Evolutionary conservation across 345 rosid species (phyloP).

Genomic region (Streptanthus diversifolius): DNA sequence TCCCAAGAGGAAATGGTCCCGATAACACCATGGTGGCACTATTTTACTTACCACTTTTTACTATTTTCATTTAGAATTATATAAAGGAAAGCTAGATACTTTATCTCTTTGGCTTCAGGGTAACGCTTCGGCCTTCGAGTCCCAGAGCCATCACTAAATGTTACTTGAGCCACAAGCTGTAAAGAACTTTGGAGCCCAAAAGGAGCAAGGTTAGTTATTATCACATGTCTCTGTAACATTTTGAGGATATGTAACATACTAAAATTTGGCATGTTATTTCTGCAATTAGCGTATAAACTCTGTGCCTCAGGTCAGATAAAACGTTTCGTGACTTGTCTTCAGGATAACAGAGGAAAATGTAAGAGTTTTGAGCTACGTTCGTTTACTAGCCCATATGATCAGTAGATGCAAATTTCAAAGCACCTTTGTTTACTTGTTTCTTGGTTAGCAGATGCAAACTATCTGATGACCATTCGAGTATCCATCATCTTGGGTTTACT

Average conservation of each 20-base stretch:
- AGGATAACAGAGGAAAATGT: not conserved
- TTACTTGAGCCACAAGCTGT: not conserved
- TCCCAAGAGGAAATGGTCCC: conserved; percentile 18
- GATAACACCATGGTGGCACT: not conserved
- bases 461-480: not conserved
- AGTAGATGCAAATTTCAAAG: not conserved
- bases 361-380: not conserved
- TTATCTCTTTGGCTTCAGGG: conserved; percentile 1
- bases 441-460: not conserved
- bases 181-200: not conserved
- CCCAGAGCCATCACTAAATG: not conserved
- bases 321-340: not conserved
- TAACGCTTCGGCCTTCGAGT: not conserved
- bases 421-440: not conserved
- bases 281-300: not conserved
- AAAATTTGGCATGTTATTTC: not conserved
- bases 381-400: not conserved
- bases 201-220: conserved; percentile 7
- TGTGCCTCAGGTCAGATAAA: not conserved
- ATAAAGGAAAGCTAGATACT: not conserved
- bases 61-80: conserved; percentile 4
- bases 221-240: not conserved
- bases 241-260: not conserved
- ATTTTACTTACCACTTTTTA: conserved; percentile 8
- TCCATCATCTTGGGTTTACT: conserved; percentile 4